Conservation (phyloP, 2,329 filamentous ascomycete species). For the Tolypocladium nubicola region DNA sequence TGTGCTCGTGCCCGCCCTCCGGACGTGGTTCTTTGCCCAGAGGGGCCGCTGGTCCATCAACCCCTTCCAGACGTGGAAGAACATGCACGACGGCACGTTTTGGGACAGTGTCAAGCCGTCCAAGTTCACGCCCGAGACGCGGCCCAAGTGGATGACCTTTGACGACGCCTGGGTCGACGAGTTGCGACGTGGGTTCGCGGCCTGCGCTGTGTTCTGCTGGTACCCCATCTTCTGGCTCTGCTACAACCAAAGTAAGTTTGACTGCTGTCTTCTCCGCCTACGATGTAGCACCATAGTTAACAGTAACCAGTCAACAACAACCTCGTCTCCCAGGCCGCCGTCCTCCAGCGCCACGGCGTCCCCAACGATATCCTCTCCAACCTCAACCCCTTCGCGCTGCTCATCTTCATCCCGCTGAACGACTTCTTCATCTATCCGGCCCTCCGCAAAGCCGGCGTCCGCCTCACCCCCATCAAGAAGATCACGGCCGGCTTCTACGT, state of each 20-base stretch:
- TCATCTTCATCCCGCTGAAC: constrained; percentile 64
- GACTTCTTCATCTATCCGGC: constrained; percentile 58
- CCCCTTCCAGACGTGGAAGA: constrained; percentile 25
- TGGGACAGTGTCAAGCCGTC: constrained; percentile 63
- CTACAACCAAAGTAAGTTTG: constrained; percentile 37
- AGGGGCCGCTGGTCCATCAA: constrained; percentile 57
- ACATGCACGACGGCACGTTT: not conserved
- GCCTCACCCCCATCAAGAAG: constrained; percentile 66
- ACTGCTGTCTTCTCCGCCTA: not conserved
- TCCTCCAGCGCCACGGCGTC: constrained; percentile 56
- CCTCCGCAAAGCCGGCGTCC: constrained; percentile 51
- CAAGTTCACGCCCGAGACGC: constrained; percentile 39
- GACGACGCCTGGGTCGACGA: constrained; percentile 79
- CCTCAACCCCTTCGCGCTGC: constrained; percentile 63
- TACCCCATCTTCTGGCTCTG: constrained; percentile 52
- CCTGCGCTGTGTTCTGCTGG: constrained; percentile 63
- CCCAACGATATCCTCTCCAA: constrained; percentile 73
- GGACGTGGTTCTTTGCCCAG: constrained; percentile 47
- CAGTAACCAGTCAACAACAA: constrained; percentile 36
- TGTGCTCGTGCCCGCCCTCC: constrained; percentile 57
- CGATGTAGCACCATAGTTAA: not conserved
- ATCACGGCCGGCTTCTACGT: constrained; percentile 62
- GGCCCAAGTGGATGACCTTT: constrained; percentile 68
- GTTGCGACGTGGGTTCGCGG: constrained; percentile 56
- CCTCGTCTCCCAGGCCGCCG: constrained; percentile 52